phyloP scores from a whole-genome alignment of 345 rosid species.

The Camelina laxa region DNA sequence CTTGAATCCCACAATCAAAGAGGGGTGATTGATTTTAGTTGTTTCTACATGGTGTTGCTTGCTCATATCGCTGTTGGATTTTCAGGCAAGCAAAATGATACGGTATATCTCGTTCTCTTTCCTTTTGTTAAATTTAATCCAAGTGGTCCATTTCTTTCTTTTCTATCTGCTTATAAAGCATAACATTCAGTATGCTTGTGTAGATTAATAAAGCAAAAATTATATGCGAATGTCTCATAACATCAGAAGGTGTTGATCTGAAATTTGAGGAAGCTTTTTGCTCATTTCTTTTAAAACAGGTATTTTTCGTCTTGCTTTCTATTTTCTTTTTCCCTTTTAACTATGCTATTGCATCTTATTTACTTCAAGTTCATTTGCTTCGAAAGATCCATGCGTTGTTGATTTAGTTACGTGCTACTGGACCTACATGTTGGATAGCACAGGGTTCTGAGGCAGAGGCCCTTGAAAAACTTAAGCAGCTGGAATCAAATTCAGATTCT shows the following conservation, averaged over 20 bases:
- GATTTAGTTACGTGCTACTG: slow-evolving; percentile 37
- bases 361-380: slow-evolving; percentile 21
- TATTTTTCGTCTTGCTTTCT: slow-evolving; percentile 33
- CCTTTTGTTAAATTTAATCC: slow-evolving; percentile 33
- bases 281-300: slow-evolving; percentile 89
- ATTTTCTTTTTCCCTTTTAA: slow-evolving; percentile 11
- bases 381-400: slow-evolving; percentile 25
- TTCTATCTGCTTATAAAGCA: slow-evolving; percentile 21
- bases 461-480: slow-evolving; percentile 70
- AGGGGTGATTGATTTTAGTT: slow-evolving; percentile 74
- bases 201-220: slow-evolving; percentile 80
- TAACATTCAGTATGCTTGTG: slow-evolving; percentile 42
- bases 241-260: slow-evolving; percentile 84
- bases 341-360: slow-evolving; percentile 17
- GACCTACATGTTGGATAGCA: slow-evolving; percentile 46
- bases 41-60: slow-evolving; percentile 73
- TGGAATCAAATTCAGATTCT: slow-evolving; percentile 64
- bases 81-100: slow-evolving; percentile 73
- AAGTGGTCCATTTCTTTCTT: slow-evolving; percentile 7
- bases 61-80: slow-evolving; percentile 94
- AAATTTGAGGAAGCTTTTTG: slow-evolving; percentile 91
- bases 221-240: slow-evolving; percentile 79
- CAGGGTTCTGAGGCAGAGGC: slow-evolving; percentile 81
- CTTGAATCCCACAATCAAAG: slow-evolving; percentile 95
- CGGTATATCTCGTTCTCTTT: slow-evolving; percentile 55